Conservation (phyloP, 331 rosid species). For the Spiraea crenata region DNA sequence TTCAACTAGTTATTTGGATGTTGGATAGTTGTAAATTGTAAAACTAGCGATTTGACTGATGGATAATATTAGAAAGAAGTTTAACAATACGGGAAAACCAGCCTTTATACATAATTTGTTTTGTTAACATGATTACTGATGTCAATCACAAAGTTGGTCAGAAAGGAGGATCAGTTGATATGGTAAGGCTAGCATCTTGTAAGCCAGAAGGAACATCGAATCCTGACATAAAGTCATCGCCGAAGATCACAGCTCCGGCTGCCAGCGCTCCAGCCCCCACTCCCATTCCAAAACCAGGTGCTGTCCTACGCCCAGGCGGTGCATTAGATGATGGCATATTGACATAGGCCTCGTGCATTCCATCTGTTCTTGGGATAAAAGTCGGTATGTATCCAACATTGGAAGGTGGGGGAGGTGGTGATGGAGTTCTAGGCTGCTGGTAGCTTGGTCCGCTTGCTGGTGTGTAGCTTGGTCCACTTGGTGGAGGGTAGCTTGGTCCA, state of each 20-base stretch:
- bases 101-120: slow-evolving; percentile 1
- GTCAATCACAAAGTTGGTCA: slow-evolving; percentile 28
- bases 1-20: not conserved
- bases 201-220: slow-evolving; percentile 45
- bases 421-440: slow-evolving; percentile 46
- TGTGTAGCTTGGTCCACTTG: slow-evolving; percentile 38
- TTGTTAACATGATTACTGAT: slow-evolving; percentile 14
- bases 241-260: slow-evolving; percentile 81
- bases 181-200: slow-evolving; percentile 37
- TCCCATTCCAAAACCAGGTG: slow-evolving; percentile 53
- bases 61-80: not conserved
- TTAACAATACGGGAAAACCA: slow-evolving; percentile 5
- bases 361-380: slow-evolving; percentile 42
- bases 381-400: slow-evolving; percentile 60
- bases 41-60: not conserved
- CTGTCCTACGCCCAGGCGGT: slow-evolving; percentile 21
- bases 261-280: slow-evolving; percentile 81
- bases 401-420: slow-evolving; percentile 57
- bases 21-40: not conserved
- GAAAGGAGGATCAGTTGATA: slow-evolving; percentile 52
- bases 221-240: slow-evolving; percentile 80
- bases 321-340: slow-evolving; percentile 46
- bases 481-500: slow-evolving; percentile 11
- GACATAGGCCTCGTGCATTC: slow-evolving; percentile 36
- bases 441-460: slow-evolving; percentile 30